Evolutionary conservation across 139 green algal genomes (phyloP).

Genomic region (Mychonastes homosphaera): DNA sequence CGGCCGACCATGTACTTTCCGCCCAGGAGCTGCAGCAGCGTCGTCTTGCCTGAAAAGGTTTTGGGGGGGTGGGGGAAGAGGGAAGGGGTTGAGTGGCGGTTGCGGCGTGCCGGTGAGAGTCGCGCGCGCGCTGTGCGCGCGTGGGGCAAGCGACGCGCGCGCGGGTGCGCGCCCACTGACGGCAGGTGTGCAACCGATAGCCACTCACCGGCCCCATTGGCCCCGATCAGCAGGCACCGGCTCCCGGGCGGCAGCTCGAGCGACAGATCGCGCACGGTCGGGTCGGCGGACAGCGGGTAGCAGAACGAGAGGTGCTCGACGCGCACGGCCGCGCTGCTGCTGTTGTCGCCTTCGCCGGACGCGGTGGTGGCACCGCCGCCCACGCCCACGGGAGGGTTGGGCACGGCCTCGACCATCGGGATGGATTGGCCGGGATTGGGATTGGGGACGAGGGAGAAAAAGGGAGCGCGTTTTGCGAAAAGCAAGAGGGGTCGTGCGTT

Average conservation of each 20-base stretch:
- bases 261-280: constrained; percentile 36
- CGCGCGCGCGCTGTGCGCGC: not conserved
- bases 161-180: too few relatives aligned
- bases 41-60: constrained; percentile 73
- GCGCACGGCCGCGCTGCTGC: constrained; percentile 7
- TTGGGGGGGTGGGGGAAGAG: not conserved
- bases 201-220: constrained; percentile 76
- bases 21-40: constrained; percentile 80
- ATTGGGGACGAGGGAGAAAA: too few relatives aligned
- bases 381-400: too few relatives aligned
- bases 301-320: constrained; percentile 18
- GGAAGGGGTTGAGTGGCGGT: not conserved
- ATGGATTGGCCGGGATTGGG: too few relatives aligned
- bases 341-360: too few relatives aligned
- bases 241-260: constrained; percentile 60
- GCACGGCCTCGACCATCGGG: too few relatives aligned
- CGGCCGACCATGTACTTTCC: constrained; percentile 91
- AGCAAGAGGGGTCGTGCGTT: too few relatives aligned
- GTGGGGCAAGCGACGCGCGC: not conserved
- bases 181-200: too few relatives aligned
- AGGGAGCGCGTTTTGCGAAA: too few relatives aligned
- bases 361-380: too few relatives aligned
- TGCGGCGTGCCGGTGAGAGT: not conserved
- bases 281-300: constrained; percentile 31
- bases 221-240: constrained; percentile 80